phyloP scores from a whole-genome alignment of 2,329 filamentous ascomycete species.

The Penicillium sp. region DNA sequence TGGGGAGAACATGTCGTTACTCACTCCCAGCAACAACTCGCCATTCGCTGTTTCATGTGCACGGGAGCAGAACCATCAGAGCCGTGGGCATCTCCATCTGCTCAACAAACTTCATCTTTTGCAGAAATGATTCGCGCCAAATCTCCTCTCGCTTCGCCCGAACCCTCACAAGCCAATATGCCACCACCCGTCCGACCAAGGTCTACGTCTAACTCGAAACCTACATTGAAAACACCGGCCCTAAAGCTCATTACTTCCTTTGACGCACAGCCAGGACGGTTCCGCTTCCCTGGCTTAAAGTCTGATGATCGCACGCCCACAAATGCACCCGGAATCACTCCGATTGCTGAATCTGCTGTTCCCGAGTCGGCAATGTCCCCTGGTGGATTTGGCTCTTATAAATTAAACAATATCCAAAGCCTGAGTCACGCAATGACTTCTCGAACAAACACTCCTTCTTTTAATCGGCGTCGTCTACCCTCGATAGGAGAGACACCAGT shows the following conservation, averaged over 20 bases:
- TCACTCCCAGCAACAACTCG: slow-evolving; percentile 82
- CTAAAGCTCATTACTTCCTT: slow-evolving; percentile 93
- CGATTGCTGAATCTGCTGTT: slow-evolving; percentile 75
- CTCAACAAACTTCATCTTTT: slow-evolving; percentile 57
- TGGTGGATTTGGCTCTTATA: slow-evolving; percentile 60
- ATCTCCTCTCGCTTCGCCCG: slow-evolving; percentile 48
- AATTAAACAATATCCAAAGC: slow-evolving; percentile 58
- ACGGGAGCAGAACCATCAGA: slow-evolving; percentile 80
- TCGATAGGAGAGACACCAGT: slow-evolving; percentile 72
- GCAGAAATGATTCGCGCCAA: slow-evolving; percentile 26
- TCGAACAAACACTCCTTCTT: slow-evolving; percentile 60
- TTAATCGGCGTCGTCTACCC: slow-evolving; percentile 64
- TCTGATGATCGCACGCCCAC: slow-evolving; percentile 68
- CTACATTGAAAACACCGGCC: slow-evolving; percentile 74
- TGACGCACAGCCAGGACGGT: slow-evolving; percentile 53
- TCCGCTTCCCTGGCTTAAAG: slow-evolving; percentile 60
- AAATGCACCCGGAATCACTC: slow-evolving; percentile 73
- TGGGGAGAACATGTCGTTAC: slow-evolving; percentile 93
- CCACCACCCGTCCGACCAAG: slow-evolving; percentile 25
- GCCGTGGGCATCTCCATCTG: slow-evolving; percentile 83
- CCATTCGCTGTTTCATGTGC: slow-evolving; percentile 89
- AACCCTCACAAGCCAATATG: slow-evolving; percentile 54
- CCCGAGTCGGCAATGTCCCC: slow-evolving; percentile 63
- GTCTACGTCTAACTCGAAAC: slow-evolving; percentile 54
- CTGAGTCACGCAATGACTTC: slow-evolving; percentile 69